Conservation (phyloP, 2,329 filamentous ascomycete species). For the Beauveria bassiana region DNA sequence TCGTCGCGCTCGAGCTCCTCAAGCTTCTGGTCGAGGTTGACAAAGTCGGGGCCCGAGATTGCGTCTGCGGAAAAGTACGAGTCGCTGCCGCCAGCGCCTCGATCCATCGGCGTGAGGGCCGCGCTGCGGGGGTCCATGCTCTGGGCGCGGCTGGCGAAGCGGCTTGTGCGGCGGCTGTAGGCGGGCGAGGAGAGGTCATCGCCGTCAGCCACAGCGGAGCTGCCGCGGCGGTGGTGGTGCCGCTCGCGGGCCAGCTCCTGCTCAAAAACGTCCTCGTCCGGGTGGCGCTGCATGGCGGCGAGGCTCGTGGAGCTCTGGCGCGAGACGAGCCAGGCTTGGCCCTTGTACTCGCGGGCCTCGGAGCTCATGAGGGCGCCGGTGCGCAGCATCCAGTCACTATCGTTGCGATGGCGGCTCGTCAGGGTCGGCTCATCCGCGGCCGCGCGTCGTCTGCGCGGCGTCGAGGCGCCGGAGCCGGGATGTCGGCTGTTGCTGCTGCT, state of each 20-base stretch:
- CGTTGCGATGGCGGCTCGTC: constrained; percentile 31
- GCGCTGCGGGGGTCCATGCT: constrained; percentile 29
- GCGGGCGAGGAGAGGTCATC: constrained; percentile 25
- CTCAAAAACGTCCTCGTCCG: constrained; percentile 46
- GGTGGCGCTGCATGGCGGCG: constrained; percentile 37
- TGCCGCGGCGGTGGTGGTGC: constrained; percentile 36
- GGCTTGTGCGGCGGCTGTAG: constrained; percentile 42
- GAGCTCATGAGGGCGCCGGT: constrained; percentile 55
- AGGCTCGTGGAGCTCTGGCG: constrained; percentile 58
- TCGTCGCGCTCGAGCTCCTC: constrained; percentile 46
- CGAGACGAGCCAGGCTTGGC: constrained; percentile 61
- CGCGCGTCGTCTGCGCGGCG: constrained; percentile 27
- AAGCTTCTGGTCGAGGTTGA: constrained; percentile 52
- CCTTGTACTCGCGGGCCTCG: constrained; percentile 58
- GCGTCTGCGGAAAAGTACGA: constrained; percentile 36
- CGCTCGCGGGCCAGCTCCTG: constrained; percentile 43
- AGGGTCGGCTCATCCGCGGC: constrained; percentile 24
- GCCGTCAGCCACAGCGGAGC: constrained; percentile 30
- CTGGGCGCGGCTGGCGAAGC: constrained; percentile 30
- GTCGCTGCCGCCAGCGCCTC: constrained; percentile 24
- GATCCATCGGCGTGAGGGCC: constrained; percentile 38
- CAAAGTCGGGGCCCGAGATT: constrained; percentile 51
- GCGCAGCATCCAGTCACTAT: constrained; percentile 59
- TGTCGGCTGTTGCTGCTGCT: constrained; percentile 9
- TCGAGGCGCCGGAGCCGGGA: constrained; percentile 23